Percentiles rank a stretch among this genome's conserved stretches.
phyloP scores from a whole-genome alignment of 768 basidiomycete species.

The Leccinum longicurvipes region DNA sequence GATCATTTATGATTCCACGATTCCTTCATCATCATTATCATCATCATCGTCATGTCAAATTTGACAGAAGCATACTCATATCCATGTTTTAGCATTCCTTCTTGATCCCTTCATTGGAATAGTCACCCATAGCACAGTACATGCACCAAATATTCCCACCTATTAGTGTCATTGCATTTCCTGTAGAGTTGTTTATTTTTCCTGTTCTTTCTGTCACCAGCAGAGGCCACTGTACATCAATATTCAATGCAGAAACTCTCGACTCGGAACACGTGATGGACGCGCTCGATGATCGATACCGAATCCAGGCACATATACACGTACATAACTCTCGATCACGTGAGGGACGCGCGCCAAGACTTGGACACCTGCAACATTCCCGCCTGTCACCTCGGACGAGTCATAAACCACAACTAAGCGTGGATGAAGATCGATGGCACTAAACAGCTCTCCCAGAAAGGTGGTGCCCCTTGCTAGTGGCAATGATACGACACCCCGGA shows the following conservation, averaged over 20 bases:
- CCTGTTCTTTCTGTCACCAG: background rate
- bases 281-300: no score
- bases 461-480: slow-evolving; percentile 69
- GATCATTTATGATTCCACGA: slow-evolving; percentile 9
- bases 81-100: slow-evolving; percentile 1
- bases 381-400: slow-evolving; percentile 1
- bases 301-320: background rate
- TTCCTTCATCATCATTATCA: slow-evolving; percentile 2
- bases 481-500: slow-evolving; percentile 51
- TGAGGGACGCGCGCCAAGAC: background rate
- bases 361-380: background rate
- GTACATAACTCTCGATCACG: slow-evolving; percentile 13
- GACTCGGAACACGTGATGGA: no score
- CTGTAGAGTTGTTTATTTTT: background rate
- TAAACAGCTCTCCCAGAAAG: slow-evolving; percentile 71
- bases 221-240: no score
- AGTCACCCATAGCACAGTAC: slow-evolving; percentile 5
- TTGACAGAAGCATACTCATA: slow-evolving; percentile 19
- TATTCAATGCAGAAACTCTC: no score
- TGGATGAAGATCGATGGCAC: slow-evolving; percentile 47
- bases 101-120: slow-evolving; percentile 7
- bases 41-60: background rate
- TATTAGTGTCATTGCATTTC: slow-evolving; percentile 17
- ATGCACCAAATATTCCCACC: background rate
- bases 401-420: background rate